Evolutionary conservation across 2,329 filamentous ascomycete genomes (phyloP), one percentile per base, ranked within the genome.

Genomic region (Mariannaea elegans): DNA sequence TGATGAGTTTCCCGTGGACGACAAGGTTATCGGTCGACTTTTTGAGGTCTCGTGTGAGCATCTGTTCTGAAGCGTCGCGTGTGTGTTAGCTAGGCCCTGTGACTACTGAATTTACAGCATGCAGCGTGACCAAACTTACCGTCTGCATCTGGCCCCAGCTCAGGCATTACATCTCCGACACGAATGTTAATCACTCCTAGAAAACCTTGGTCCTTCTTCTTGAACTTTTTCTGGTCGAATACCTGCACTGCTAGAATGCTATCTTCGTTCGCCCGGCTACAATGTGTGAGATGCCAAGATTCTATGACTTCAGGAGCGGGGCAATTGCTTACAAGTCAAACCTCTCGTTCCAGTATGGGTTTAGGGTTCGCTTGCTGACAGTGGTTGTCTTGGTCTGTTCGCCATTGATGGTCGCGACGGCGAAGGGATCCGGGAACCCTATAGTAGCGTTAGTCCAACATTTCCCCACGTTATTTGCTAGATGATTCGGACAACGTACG

Each of bases 161-260:
- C 94, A 24, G 75, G 74, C 69, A 99, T 93, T 36, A 95, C 91
- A 83, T 96, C 94, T 71, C 95, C 95, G 68, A 99, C 90, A 59
- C 94, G 90, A 71, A 99, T 91, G 76, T 99, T 99, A 73, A 99
- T 97, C 54, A 99, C 95, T 58, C 95, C 95, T 7, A 99, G 84
- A 75, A 99, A 99, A 8, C 95, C 95, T 77, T 99, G 95, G 71
- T 99, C 95, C 93, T 98, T 99, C 87, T 99, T 99, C 85, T 99
- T 99, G 82, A 99, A 99, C 81, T 99, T 99, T 83, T 97, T 97
- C 80, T 99, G 95, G 78, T 99, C 95, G 75, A 99, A 99, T 55
- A 99, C 97, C 76, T 99, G 95, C 45, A 99, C 94, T 7, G 95
- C 95, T 46, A 99, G 84, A 73, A 99, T 97, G 77, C 94, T 97